These are phyloP conservation scores for Penicillium goetzii DNA, from an alignment of 495 filamentous ascomycete genomes.

Conservation along the genomic window DNA sequence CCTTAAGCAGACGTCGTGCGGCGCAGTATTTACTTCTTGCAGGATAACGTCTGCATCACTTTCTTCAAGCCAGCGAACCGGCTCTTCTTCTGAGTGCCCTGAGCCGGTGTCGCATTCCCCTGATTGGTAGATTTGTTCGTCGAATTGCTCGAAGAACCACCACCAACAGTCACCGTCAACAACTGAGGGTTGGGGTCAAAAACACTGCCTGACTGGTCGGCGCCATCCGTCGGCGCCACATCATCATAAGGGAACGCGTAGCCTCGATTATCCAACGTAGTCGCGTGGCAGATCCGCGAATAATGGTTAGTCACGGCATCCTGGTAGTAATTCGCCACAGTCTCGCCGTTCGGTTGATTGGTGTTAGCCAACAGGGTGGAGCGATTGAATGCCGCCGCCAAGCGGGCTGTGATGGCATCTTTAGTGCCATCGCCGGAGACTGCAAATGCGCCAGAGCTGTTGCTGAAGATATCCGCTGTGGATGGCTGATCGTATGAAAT, in stretches of 20 bases:
- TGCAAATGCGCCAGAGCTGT: slow-evolving; percentile 70
- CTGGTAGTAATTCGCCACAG: slow-evolving; percentile 55
- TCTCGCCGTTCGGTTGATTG: slow-evolving; percentile 55
- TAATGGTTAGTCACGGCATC: slow-evolving; percentile 71
- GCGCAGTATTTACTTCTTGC: slow-evolving; percentile 9
- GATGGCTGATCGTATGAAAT: slow-evolving; percentile 60
- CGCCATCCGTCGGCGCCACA: slow-evolving; percentile 59
- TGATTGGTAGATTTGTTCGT: slow-evolving; percentile 7
- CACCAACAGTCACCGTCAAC: slow-evolving; percentile 67
- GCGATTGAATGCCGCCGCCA: slow-evolving; percentile 71
- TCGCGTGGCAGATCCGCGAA: slow-evolving; percentile 64
- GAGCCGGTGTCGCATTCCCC: neutral
- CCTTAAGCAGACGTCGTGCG: too few relatives aligned
- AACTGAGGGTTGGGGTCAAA: slow-evolving; percentile 57
- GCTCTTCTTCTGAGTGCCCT: slow-evolving; percentile 12
- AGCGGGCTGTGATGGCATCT: slow-evolving; percentile 62
- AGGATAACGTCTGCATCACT: slow-evolving; percentile 19
- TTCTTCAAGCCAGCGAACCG: slow-evolving; percentile 18
- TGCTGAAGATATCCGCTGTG: slow-evolving; percentile 69
- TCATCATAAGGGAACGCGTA: slow-evolving; percentile 85
- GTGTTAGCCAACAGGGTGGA: slow-evolving; percentile 58
- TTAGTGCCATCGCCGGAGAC: slow-evolving; percentile 49
- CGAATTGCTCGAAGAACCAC: slow-evolving; percentile 30
- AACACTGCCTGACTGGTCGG: slow-evolving; percentile 68
- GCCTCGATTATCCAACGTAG: slow-evolving; percentile 63